Evolutionary conservation across 78 protist genomes (phyloP).

Genomic region (Anaeramoeba flamelloides): DNA sequence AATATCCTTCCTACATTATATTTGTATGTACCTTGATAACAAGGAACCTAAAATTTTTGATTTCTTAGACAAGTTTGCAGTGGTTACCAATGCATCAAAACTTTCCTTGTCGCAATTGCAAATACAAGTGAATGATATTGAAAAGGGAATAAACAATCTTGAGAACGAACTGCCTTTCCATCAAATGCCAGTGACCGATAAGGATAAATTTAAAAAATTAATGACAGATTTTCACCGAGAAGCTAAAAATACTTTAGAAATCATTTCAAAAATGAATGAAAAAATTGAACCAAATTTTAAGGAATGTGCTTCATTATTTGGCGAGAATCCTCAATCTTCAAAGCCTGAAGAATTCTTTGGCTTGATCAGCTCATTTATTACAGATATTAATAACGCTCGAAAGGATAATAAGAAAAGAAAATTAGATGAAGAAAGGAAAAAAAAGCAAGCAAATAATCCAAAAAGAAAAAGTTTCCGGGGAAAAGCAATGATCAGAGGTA

Average conservation of each 20-base stretch:
- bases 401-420: constrained; percentile 1
- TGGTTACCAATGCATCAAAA: neutral
- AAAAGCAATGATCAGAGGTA: too few relatives aligned
- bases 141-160: neutral
- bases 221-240: neutral
- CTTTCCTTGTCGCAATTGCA: neutral
- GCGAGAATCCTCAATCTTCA: neutral
- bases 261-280: neutral
- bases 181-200: neutral
- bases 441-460: too few relatives aligned
- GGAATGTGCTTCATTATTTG: neutral
- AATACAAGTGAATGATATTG: neutral
- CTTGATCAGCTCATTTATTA: neutral
- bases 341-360: neutral
- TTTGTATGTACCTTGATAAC: neutral
- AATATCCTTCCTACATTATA: neutral
- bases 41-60: neutral
- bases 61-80: neutral
- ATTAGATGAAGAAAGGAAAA: neutral
- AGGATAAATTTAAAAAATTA: neutral
- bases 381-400: neutral
- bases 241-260: neutral
- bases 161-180: neutral
- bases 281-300: neutral
- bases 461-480: too few relatives aligned